Conservation (phyloP, 768 basidiomycete species). For the Boletus rex-veris region DNA sequence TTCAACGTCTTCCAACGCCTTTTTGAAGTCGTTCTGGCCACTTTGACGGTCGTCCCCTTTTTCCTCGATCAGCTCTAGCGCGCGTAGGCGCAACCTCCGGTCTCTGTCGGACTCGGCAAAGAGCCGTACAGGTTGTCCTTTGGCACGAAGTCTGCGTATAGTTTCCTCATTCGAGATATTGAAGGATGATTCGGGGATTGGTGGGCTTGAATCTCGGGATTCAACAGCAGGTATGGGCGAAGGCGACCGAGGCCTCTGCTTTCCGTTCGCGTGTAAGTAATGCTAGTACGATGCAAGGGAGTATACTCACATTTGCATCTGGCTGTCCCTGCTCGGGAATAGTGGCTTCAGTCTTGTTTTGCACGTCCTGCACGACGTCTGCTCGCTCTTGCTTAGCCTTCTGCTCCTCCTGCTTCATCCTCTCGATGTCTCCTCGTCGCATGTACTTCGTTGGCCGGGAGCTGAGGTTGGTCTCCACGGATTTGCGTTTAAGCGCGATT, state of each 20-base stretch:
- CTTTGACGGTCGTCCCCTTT: constrained; percentile 74
- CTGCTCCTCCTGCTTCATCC: constrained; percentile 47
- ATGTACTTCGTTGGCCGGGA: constrained; percentile 80
- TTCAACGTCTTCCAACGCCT: constrained; percentile 83
- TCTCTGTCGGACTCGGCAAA: constrained; percentile 98
- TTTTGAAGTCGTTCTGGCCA: constrained; percentile 95
- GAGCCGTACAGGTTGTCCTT: constrained; percentile 91
- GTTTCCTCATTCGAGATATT: constrained; percentile 94
- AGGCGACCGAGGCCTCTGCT: constrained; percentile 40
- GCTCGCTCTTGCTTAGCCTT: constrained; percentile 30
- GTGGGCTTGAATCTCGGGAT: constrained; percentile 38
- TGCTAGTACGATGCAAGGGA: neutral
- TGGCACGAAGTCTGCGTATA: constrained; percentile 79
- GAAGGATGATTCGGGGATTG: constrained; percentile 47
- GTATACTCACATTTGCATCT: constrained; percentile 43
- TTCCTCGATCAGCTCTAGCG: constrained; percentile 93
- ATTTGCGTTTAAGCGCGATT: constrained; percentile 84
- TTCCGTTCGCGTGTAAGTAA: constrained; percentile 44
- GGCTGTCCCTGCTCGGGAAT: constrained; percentile 23
- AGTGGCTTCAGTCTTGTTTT: constrained; percentile 11
- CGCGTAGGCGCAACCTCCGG: constrained; percentile 80
- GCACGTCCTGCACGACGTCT: constrained; percentile 32
- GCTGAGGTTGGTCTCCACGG: constrained; percentile 45
- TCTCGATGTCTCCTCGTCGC: constrained; percentile 87
- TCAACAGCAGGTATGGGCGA: constrained; percentile 39